Evolutionary conservation across 495 filamentous ascomycete species (phyloP).

Genomic region (Elaphomyces granulatus): DNA sequence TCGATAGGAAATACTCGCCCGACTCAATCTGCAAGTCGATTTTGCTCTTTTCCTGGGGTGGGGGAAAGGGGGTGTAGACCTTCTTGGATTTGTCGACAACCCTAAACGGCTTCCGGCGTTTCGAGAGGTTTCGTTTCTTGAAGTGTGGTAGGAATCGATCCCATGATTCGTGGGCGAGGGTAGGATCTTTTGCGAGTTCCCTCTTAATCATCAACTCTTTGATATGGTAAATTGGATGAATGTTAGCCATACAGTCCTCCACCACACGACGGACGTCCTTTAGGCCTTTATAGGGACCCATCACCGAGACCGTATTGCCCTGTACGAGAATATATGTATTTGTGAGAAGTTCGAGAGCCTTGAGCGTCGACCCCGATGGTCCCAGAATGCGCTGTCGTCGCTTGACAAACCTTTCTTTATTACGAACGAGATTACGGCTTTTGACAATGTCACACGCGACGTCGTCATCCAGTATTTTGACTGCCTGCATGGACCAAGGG

Average conservation of each 20-base stretch:
- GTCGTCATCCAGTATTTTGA: slow-evolving; percentile 89
- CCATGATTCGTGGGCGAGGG: slow-evolving; percentile 77
- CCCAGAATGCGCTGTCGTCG: slow-evolving; percentile 84
- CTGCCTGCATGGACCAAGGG: slow-evolving; percentile 32
- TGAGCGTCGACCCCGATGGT: slow-evolving; percentile 70
- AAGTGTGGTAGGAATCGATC: slow-evolving; percentile 94
- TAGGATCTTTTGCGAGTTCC: slow-evolving; percentile 91
- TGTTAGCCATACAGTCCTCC: slow-evolving; percentile 93
- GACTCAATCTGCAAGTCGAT: slow-evolving; percentile 95
- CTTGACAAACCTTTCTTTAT: slow-evolving; percentile 97
- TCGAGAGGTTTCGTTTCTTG: slow-evolving; percentile 86
- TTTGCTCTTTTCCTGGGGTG: slow-evolving; percentile 84
- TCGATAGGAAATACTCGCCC: slow-evolving; percentile 90
- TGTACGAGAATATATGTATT: slow-evolving; percentile 90
- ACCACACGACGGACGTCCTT: slow-evolving; percentile 86
- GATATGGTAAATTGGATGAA: slow-evolving; percentile 86
- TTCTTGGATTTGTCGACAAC: slow-evolving; percentile 92
- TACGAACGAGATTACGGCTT: slow-evolving; percentile 74
- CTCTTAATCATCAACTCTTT: slow-evolving; percentile 99
- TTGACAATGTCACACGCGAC: slow-evolving; percentile 89
- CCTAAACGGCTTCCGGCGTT: slow-evolving; percentile 68
- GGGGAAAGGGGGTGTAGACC: slow-evolving; percentile 69
- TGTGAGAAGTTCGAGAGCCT: slow-evolving; percentile 91
- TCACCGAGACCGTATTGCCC: slow-evolving; percentile 85
- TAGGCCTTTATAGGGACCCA: slow-evolving; percentile 83